These are phyloP conservation scores for Chrysochromulina parva DNA, from an alignment of 78 protist species.

Conservation along the genomic window DNA sequence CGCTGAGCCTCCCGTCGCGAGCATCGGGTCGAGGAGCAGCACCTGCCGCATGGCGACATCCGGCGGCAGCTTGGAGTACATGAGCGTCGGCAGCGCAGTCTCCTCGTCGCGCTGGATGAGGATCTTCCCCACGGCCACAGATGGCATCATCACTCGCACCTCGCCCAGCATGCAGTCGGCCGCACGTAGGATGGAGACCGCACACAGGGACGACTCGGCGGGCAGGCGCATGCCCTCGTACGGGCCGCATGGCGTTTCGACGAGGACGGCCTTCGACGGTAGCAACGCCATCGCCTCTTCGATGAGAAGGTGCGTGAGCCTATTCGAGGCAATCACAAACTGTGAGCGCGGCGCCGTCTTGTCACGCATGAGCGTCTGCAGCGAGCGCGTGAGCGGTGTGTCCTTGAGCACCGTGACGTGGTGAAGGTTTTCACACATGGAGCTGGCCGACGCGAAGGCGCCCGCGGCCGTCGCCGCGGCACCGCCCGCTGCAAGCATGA, in stretches of 20 bases:
- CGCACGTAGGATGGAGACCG: slow-evolving; percentile 36
- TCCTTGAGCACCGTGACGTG: not conserved
- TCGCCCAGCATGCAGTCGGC: slow-evolving; percentile 27
- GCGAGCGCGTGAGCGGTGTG: not conserved
- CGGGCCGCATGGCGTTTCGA: not conserved
- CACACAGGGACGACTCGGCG: not conserved
- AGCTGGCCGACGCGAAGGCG: too few species aligned
- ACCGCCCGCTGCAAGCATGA: too few species aligned
- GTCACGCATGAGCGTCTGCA: not conserved
- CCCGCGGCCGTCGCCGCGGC: too few species aligned
- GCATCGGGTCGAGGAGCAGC: slow-evolving; percentile 45
- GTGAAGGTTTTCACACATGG: too few species aligned
- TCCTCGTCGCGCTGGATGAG: slow-evolving; percentile 46
- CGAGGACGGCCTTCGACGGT: not conserved
- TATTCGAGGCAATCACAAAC: not conserved
- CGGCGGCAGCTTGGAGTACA: slow-evolving; percentile 16
- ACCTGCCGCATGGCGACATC: not conserved
- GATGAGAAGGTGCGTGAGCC: not conserved
- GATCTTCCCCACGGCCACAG: slow-evolving; percentile 18
- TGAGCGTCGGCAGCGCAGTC: slow-evolving; percentile 28
- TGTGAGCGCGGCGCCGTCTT: not conserved
- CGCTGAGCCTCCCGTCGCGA: slow-evolving; percentile 48
- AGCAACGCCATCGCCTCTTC: slow-evolving; percentile 1
- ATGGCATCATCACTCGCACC: not conserved
- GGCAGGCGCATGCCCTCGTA: not conserved